phyloP scores from a whole-genome alignment of 2,329 filamentous ascomycete species.

The Aurifilum marmelostoma region DNA sequence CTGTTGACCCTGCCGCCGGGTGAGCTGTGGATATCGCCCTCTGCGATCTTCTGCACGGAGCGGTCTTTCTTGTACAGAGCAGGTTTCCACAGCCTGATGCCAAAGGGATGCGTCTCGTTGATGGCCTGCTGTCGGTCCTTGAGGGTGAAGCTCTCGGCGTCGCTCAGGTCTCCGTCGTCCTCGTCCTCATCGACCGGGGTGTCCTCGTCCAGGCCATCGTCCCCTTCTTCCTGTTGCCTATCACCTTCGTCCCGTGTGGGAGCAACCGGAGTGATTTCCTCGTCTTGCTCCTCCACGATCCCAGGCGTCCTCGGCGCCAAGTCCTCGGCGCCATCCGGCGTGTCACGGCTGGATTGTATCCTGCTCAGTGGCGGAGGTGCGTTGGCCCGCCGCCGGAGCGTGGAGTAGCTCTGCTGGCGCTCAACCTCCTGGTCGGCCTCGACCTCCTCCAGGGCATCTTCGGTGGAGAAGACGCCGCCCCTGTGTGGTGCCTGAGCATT shows the following conservation, averaged over 20 bases:
- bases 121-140: constrained; percentile 97
- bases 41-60: constrained; percentile 93
- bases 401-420: constrained; percentile 48
- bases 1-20: constrained; percentile 84
- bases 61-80: constrained; percentile 97
- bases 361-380: constrained; percentile 38
- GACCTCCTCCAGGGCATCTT: constrained; percentile 83
- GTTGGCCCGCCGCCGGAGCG: constrained; percentile 44
- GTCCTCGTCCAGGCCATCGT: constrained; percentile 43
- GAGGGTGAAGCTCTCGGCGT: constrained; percentile 95
- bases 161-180: constrained; percentile 75
- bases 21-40: constrained; percentile 94
- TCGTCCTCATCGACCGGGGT: constrained; percentile 52
- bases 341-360: constrained; percentile 37
- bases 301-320: constrained; percentile 20
- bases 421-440: constrained; percentile 63
- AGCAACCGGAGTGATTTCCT: constrained; percentile 23
- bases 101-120: constrained; percentile 98
- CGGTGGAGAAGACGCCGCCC: constrained; percentile 85
- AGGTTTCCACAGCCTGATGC: constrained; percentile 98
- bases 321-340: constrained; percentile 32
- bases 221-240: constrained; percentile 33
- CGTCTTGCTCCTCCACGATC: constrained; percentile 24
- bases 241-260: constrained; percentile 24
- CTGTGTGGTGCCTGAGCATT: constrained; percentile 72